Evolutionary conservation across 805 yeast species (phyloP).

Genomic region (Ogataea naganishii): DNA sequence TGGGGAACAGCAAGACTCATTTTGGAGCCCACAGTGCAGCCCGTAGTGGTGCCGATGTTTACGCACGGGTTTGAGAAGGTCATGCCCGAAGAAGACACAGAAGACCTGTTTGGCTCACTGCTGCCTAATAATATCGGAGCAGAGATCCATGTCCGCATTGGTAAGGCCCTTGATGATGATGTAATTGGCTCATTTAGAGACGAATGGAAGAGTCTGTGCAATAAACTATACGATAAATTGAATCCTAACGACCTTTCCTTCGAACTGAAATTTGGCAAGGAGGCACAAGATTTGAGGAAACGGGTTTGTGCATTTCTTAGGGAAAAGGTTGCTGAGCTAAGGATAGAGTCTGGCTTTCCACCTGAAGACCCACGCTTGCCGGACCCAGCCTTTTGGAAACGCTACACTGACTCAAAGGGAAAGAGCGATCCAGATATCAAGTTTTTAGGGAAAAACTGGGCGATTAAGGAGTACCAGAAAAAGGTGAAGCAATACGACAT

Average conservation of each 20-base stretch:
- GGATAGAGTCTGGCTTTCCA: conserved; percentile 32
- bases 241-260: conserved; percentile 52
- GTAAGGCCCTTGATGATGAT: conserved; percentile 57
- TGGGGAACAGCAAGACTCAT: conserved; percentile 91
- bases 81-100: conserved; percentile 67
- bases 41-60: conserved; percentile 82
- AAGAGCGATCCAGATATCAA: conserved; percentile 56
- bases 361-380: conserved; percentile 65
- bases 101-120: conserved; percentile 43
- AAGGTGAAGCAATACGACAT: conserved; percentile 21
- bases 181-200: conserved; percentile 51
- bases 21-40: conserved; percentile 74
- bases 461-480: conserved; percentile 59
- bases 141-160: conserved; percentile 60
- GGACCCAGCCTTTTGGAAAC: conserved; percentile 67
- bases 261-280: conserved; percentile 53
- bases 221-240: conserved; percentile 39
- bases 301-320: conserved; percentile 64
- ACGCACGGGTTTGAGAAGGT: conserved; percentile 80
- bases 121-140: conserved; percentile 60
- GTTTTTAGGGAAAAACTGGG: conserved; percentile 80
- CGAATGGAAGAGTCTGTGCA: conserved; percentile 61
- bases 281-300: conserved; percentile 61
- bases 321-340: conserved; percentile 42
- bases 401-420: conserved; percentile 58